Base-by-base conservation (phyloP, 129 eudicot genomes). In the Scalesia atractyloides region DNA sequence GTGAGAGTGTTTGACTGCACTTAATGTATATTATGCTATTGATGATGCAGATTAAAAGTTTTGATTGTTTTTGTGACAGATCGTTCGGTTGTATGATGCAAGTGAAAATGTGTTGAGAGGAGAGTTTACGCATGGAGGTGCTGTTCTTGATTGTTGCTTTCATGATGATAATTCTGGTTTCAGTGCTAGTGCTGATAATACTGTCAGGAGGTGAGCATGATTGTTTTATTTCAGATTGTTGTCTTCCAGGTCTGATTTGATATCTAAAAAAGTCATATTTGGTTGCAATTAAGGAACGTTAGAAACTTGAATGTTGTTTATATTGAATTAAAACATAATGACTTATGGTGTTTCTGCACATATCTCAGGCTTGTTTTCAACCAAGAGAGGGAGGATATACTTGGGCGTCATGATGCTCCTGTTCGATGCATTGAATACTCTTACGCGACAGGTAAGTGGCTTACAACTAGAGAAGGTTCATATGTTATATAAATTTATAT, bases 91-190 rank as follows among this genome's bases (percentile, higher is more conserved):
- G 82, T 94, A 90, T 22, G 99, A 95, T 68, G 99, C 99, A 24
- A 90, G 89, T 16, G 86, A 87, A 18, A 86, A 95, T 83, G 85
- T 81, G 24, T 65, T 95, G 49, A 84, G 89, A 79, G 99, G 97
- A 67, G 97, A 95, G 88, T 95, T 90, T 77, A 83, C 69, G 80
- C 99, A 90, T 84, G 89, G 96, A 36, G 99, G 90, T 68, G 81
- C 96, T 3, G 99, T 90, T 18, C 84, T 95, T 2, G 99, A 95
- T 82, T 95, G 97, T 69, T 90, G 99, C 76, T 95, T 95, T 81
- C 99, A 95, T 71, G 97, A 95, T 46, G 99, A 95, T 76, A 80
- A 88, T 17, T 90, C 97, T 0, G 97, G 99, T 12, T 95, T 95
- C 67, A 86, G 87, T 78, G 99, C 97, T 15, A 73, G 88, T 77